Percentiles rank a stretch among this genome's conserved stretches.
Evolutionary conservation across 2,329 filamentous ascomycete species (phyloP).

Genomic region (Pseudogymnoascus sp.): DNA sequence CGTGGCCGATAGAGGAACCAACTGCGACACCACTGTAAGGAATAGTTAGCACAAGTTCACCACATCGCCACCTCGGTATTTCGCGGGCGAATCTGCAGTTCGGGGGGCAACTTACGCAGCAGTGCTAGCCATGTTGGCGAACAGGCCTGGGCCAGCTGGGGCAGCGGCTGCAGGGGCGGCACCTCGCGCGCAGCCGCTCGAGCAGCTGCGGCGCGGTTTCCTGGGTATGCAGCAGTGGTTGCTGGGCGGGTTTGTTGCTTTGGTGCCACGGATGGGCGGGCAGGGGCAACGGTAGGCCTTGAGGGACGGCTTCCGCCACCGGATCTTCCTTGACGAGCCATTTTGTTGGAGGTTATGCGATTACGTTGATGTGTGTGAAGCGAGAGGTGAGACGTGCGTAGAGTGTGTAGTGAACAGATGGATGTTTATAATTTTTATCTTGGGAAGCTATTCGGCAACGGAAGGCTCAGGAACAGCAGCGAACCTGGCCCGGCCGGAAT

Average conservation of each 20-base stretch:
- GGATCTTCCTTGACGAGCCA: slow-evolving; percentile 73
- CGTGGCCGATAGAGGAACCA: slow-evolving; percentile 91
- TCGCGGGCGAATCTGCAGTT: neutral
- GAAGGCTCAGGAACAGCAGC: slow-evolving; percentile 1
- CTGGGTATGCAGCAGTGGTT: slow-evolving; percentile 52
- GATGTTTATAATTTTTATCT: slow-evolving; percentile 11
- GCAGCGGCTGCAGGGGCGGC: slow-evolving; percentile 11
- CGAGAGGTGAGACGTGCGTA: neutral
- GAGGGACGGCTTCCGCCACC: slow-evolving; percentile 54
- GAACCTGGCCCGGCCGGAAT: slow-evolving; percentile 1
- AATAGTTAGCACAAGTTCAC: slow-evolving; percentile 23
- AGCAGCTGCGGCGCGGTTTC: slow-evolving; percentile 40
- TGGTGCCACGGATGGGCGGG: slow-evolving; percentile 46
- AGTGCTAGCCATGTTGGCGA: slow-evolving; percentile 95
- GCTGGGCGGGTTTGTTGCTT: slow-evolving; percentile 64
- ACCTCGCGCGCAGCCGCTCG: slow-evolving; percentile 33
- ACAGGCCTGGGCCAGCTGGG: slow-evolving; percentile 66
- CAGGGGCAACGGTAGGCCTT: slow-evolving; percentile 58
- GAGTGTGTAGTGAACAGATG: slow-evolving; percentile 18
- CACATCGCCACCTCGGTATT: neutral
- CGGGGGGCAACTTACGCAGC: slow-evolving; percentile 71
- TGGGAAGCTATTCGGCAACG: slow-evolving; percentile 2
- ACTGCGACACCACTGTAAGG: slow-evolving; percentile 80
- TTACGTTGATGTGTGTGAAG: slow-evolving; percentile 12
- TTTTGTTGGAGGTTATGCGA: slow-evolving; percentile 36